Conservation (phyloP, 805 yeast species). For the Maudiozyma barnettii region DNA sequence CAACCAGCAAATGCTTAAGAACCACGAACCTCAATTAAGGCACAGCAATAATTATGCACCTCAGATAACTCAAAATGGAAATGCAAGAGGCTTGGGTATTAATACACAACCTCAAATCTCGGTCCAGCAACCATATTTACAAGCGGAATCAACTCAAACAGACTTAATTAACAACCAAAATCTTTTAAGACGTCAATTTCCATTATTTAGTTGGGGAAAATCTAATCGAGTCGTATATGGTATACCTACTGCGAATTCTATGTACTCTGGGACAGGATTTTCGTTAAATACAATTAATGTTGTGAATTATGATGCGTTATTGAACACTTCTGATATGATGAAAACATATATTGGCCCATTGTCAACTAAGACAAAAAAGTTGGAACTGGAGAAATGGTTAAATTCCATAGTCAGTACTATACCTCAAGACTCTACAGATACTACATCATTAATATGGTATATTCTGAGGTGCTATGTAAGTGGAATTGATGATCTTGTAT, state of each 20-base stretch:
- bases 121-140: neutral
- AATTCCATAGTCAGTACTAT: slow-evolving; percentile 28
- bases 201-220: slow-evolving; percentile 60
- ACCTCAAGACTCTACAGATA: slow-evolving; percentile 12
- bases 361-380: slow-evolving; percentile 44
- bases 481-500: slow-evolving; percentile 24
- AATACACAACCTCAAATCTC: neutral
- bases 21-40: neutral
- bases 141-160: slow-evolving; percentile 2
- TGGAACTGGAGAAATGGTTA: slow-evolving; percentile 67
- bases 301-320: slow-evolving; percentile 25
- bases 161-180: slow-evolving; percentile 41
- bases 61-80: slow-evolving; percentile 3
- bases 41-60: neutral
- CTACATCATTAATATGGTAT: slow-evolving; percentile 17
- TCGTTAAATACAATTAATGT: slow-evolving; percentile 29
- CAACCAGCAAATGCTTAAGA: no score
- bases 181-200: slow-evolving; percentile 55
- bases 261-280: slow-evolving; percentile 17
- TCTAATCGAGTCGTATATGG: slow-evolving; percentile 37
- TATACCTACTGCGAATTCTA: slow-evolving; percentile 28
- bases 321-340: slow-evolving; percentile 26
- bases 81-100: neutral
- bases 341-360: slow-evolving; percentile 45
- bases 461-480: slow-evolving; percentile 20